Evolutionary conservation across 495 filamentous ascomycete genomes (phyloP), one percentile per base, ranked within the genome.

Genomic region (Daldinia vernicosa): DNA sequence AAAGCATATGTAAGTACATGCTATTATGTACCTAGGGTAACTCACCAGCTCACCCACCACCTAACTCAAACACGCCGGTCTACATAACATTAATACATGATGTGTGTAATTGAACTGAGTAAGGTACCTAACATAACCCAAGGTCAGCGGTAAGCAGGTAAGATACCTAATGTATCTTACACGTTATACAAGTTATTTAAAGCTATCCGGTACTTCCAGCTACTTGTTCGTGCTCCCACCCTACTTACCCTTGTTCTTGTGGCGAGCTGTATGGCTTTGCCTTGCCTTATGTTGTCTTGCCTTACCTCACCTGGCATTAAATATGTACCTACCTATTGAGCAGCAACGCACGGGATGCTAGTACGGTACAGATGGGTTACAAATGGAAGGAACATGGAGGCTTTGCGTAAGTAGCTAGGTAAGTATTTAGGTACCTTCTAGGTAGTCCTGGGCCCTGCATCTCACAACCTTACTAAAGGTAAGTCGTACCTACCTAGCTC

Each of bases 401-500:
- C 37, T 56, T 63, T 22, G 39, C 32, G 64, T 60, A 60, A 17
- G 56, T 51, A 60, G 14, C 6, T 43, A 70, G 45, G 54, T 57
- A 71, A 6, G 27, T 66, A 30, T 32, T 35, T 24, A 65, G 64
- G 69, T 74, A 70, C 67, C 71, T 67, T 60, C 27, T 65, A 72
- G 64, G 70, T 73, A 66, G 57, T 45, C 52, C 26, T 64, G 65
- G 66, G 66, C 57, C 65, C 70, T 73, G 70, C 70, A 69, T 69
- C 70, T 73, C 61, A 73, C 70, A 73, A 73, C 70, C 70, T 69
- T 69, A 68, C 60, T 66, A 62, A 73, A 58, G 56, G 50, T 33
- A 35, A 62, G 61, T 70, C 62, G 67, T 70, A 74, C 57, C 61
- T 70, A 65, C 61, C 60, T 68, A 72, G 70, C 70, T 72, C 70